These are phyloP conservation scores for Tolypocladium tundrense DNA, from an alignment of 2,329 filamentous ascomycete genomes.

Conservation along the genomic window DNA sequence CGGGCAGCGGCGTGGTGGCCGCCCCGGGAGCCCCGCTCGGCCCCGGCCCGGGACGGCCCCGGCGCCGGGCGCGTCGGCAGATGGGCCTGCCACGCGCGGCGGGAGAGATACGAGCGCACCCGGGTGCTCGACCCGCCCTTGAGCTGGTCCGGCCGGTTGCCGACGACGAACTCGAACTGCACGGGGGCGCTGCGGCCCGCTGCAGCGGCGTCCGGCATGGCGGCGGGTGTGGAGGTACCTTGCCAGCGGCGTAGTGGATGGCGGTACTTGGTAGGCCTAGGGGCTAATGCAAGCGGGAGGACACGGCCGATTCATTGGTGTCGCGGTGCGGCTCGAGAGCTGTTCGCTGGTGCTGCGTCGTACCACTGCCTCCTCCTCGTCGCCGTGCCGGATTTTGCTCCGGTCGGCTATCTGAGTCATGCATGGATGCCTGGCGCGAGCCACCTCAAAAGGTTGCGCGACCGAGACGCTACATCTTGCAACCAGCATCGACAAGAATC, in stretches of 20 bases:
- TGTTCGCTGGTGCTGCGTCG: background rate
- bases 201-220: background rate
- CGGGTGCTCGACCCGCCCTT: constrained; percentile 9
- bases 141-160: constrained; percentile 12
- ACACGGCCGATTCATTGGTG: background rate
- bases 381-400: background rate
- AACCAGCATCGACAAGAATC: too few relatives aligned
- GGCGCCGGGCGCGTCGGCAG: background rate
- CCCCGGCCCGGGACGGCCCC: background rate
- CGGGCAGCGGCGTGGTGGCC: too few relatives aligned
- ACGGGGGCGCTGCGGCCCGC: background rate
- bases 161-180: constrained; percentile 12
- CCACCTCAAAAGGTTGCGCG: too few relatives aligned
- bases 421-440: too few relatives aligned
- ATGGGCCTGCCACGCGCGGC: constrained; percentile 10
- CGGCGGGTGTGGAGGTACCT: background rate
- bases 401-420: too few relatives aligned
- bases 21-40: too few relatives aligned
- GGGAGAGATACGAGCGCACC: constrained; percentile 11
- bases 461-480: too few relatives aligned
- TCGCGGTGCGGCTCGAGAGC: background rate
- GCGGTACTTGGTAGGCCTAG: background rate
- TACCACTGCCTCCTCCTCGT: background rate
- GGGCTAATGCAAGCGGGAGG: background rate
- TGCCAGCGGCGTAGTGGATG: background rate